Percentiles rank a stretch among this genome's conserved stretches.
These are phyloP conservation scores for Lachnellula subtilissima DNA, from an alignment of 2,329 filamentous ascomycete genomes.

Conservation along the genomic window DNA sequence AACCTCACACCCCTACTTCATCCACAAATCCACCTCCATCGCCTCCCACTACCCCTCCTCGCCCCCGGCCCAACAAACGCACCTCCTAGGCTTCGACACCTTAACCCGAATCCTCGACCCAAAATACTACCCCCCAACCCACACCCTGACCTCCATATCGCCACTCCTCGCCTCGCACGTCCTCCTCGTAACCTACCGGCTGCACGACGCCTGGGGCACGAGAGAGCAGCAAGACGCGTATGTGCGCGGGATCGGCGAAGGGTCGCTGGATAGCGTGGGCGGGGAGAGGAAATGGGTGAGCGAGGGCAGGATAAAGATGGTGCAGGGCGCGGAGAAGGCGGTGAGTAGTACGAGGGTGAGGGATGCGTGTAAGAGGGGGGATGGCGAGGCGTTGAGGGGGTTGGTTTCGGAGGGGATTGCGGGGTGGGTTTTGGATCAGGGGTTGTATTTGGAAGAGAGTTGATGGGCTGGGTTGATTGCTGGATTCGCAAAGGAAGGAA, in stretches of 20 bases:
- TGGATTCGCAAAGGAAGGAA: not conserved
- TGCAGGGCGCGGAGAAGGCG: conserved; percentile 42
- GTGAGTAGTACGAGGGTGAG: conserved; percentile 60
- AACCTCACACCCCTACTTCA: conserved; percentile 69
- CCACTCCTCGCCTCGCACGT: conserved; percentile 60
- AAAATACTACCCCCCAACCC: conserved; percentile 59
- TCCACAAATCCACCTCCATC: conserved; percentile 63
- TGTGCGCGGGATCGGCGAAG: conserved; percentile 44
- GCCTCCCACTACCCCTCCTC: conserved; percentile 35
- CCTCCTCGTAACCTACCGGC: conserved; percentile 60
- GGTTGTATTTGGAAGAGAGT: conserved; percentile 48
- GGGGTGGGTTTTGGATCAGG: conserved; percentile 51
- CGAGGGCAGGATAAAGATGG: conserved; percentile 50
- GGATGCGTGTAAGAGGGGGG: conserved; percentile 44
- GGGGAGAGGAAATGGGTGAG: conserved; percentile 54
- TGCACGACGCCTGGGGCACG: conserved; percentile 56
- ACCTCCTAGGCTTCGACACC: conserved; percentile 73
- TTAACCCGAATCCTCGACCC: conserved; percentile 66
- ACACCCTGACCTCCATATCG: conserved; percentile 50
- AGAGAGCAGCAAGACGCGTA: conserved; percentile 51
- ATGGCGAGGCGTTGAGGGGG: conserved; percentile 43
- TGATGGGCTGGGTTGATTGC: not conserved
- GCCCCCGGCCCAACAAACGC: conserved; percentile 48
- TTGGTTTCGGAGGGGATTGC: conserved; percentile 55
- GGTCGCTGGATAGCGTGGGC: conserved; percentile 47